Evolutionary conservation across 768 basidiomycete species (phyloP).

Genomic region (Amanita polypyramis): DNA sequence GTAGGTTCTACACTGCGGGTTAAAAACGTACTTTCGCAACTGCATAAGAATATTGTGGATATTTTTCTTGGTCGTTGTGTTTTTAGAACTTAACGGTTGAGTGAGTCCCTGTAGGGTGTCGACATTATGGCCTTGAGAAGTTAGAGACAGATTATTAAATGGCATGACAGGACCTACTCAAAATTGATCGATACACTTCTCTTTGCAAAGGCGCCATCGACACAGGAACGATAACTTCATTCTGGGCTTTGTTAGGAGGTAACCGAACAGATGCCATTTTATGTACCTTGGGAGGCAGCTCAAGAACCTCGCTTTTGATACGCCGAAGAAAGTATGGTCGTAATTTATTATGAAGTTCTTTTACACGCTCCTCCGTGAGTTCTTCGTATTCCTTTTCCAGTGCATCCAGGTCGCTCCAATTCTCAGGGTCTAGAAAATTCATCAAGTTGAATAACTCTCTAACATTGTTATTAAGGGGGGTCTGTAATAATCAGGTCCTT

Average conservation of each 20-base stretch:
- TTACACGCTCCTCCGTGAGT: conserved; percentile 71
- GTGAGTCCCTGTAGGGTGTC: conserved; percentile 54
- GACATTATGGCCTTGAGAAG: conserved; percentile 53
- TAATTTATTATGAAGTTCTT: conserved; percentile 66
- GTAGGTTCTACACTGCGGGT: neutral
- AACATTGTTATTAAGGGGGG: conserved; percentile 95
- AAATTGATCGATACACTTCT: conserved; percentile 77
- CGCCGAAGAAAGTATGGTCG: conserved; percentile 90
- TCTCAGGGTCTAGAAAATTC: conserved; percentile 79
- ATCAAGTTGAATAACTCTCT: conserved; percentile 95
- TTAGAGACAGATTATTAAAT: conserved; percentile 5
- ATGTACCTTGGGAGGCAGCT: conserved; percentile 81
- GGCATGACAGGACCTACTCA: conserved; percentile 35
- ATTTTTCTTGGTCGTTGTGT: conserved; percentile 35
- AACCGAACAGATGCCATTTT: neutral
- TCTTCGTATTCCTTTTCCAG: conserved; percentile 69
- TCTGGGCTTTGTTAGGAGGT: conserved; percentile 31
- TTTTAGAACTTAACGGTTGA: conserved; percentile 26
- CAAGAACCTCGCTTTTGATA: conserved; percentile 85
- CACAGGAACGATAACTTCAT: conserved; percentile 86
- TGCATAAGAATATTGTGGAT: conserved; percentile 86
- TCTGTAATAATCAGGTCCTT: conserved; percentile 28
- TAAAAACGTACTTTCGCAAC: conserved; percentile 59
- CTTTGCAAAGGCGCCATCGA: conserved; percentile 82
- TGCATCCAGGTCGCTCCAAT: conserved; percentile 67